Conservation (phyloP, 73 alveolate species). For the Tetrahymena malaccensis region DNA sequence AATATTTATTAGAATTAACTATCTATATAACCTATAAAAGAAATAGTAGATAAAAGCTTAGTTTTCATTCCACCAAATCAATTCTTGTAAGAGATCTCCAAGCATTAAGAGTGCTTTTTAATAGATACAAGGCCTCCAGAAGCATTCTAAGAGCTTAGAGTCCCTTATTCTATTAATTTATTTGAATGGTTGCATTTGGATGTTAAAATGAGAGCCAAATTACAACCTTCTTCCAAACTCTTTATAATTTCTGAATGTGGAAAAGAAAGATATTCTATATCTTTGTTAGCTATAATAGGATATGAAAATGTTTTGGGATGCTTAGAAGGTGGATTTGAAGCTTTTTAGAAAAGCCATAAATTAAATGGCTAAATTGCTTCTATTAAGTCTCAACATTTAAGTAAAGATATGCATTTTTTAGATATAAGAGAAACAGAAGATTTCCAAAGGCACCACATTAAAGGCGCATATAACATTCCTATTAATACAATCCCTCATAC, state of each 20-base stretch:
- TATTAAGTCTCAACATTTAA: constrained; percentile 1
- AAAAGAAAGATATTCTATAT: constrained; percentile 20
- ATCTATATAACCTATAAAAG: background rate
- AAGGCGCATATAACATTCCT: background rate
- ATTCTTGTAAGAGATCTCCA: background rate
- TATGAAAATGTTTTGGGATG: constrained; percentile 38
- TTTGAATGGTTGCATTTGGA: background rate
- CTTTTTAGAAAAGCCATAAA: constrained; percentile 5
- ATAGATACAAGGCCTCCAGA: background rate
- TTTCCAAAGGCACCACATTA: background rate
- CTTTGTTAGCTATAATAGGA: constrained; percentile 34
- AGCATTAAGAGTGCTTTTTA: background rate
- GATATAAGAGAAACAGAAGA: constrained; percentile 16
- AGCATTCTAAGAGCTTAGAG: background rate
- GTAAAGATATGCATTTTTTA: background rate
- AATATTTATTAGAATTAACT: background rate
- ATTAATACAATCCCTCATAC: background rate
- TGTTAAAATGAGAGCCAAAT: background rate
- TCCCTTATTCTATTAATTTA: background rate
- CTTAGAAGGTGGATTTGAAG: constrained; percentile 37
- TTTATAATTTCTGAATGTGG: constrained; percentile 36
- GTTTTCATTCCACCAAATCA: background rate
- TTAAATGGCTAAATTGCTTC: background rate
- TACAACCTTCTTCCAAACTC: constrained; percentile 15
- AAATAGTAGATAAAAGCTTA: background rate